Evolutionary conservation across 495 filamentous ascomycete species (phyloP), one percentile per base, ranked within the genome.

Genomic region (Durotheca rogersii): DNA sequence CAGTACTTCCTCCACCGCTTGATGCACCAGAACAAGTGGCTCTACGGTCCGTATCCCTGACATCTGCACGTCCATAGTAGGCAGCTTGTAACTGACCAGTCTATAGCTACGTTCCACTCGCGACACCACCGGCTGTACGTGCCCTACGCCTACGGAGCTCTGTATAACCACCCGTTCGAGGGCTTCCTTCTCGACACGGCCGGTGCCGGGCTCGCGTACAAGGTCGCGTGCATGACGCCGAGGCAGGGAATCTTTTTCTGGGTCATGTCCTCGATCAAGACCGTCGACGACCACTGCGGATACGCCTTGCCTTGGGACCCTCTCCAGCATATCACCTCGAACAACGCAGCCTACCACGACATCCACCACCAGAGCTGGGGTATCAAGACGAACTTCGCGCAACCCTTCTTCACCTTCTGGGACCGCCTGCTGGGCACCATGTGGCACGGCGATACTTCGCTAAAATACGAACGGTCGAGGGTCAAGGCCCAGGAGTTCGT

Each of bases 301-400:
- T 98, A 96, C 60, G 75, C 79, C n/a, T 81, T 98, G 40, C 93
- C 93, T 4, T 97, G 85, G 82, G 92, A 98, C 67, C 93, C 93
- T 14, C 75, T 96, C 52, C 91, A 96, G 75, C 84, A 83, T 61
- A 72, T 95, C 21, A 94, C 88, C 27, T 84, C 86, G 61, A 96
- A 98, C 74, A 96, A 96, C 57, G 88, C 93, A 14, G 84, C 81
- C 15, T 98, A 95, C 69, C 93, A 98, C 67, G 93, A 98, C 66
- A 88, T 98, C 41, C 93, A 98, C 67, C 93, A 98, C 70, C 93
- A 98, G 72, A 95, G 88, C 72, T 98, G 92, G 93, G 93, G 93
- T 37, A 95, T 98, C 74, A 96, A 93, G 79, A 79, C 82, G 51
- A 74, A 80, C 68, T 82, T 77, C 51, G 86, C 84, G 0, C 88